Conservation (phyloP, 129 eudicot genomes). For the Escallonia rubra region DNA sequence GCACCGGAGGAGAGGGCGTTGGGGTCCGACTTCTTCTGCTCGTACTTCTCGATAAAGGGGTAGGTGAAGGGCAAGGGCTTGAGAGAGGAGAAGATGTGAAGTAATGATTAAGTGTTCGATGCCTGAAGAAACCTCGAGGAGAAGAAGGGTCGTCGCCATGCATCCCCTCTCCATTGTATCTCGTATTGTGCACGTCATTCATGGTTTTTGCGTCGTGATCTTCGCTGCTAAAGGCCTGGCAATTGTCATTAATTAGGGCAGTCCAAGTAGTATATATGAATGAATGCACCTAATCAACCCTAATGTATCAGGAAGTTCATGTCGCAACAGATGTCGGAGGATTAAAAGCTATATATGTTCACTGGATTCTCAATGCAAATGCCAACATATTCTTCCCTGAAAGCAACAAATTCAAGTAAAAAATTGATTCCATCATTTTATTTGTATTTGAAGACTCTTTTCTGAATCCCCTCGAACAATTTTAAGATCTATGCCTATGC, state of each 20-base stretch:
- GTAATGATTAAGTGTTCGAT: not conserved
- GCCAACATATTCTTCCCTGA: too few relatives aligned
- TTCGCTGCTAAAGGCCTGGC: not conserved
- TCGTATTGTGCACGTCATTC: not conserved
- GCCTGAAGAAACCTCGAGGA: not conserved
- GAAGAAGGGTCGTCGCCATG: not conserved
- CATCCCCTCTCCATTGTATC: not conserved
- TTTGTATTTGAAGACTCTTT: too few relatives aligned
- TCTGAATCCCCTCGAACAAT: too few relatives aligned
- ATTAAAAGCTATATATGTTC: too few relatives aligned
- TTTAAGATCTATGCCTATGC: too few relatives aligned
- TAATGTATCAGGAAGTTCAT: too few relatives aligned
- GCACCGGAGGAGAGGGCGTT: not conserved
- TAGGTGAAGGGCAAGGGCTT: slow-evolving; percentile 20
- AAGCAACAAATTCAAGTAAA: too few relatives aligned
- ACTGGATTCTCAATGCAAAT: too few relatives aligned
- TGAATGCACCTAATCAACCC: not conserved
- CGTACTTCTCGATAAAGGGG: slow-evolving; percentile 20
- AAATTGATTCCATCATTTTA: too few relatives aligned
- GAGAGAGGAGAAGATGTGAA: slow-evolving; percentile 12
- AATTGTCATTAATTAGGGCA: not conserved
- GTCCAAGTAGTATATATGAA: not conserved
- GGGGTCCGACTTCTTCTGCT: slow-evolving; percentile 29
- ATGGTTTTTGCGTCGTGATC: not conserved
- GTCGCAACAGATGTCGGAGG: not conserved